phyloP scores from a whole-genome alignment of 768 basidiomycete species.

The Boletellus ananiceps region DNA sequence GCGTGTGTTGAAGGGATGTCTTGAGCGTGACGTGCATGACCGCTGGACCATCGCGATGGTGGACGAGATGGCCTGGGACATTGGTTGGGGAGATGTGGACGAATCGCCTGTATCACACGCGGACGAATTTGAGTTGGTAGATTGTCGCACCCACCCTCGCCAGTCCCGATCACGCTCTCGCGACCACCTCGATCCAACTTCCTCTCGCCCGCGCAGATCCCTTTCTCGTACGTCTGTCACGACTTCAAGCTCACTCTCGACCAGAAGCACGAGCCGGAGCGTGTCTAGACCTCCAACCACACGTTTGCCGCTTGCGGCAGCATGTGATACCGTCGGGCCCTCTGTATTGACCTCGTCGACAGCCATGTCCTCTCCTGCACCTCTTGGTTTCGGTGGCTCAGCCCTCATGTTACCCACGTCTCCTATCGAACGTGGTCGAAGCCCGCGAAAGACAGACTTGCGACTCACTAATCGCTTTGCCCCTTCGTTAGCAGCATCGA shows the following conservation, averaged over 20 bases:
- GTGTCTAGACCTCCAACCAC: conserved; percentile 35
- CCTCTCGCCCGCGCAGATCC: conserved; percentile 40
- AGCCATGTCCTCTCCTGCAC: conserved; percentile 16
- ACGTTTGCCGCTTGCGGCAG: conserved; percentile 22
- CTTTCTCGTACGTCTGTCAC: conserved; percentile 46
- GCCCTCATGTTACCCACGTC: conserved; percentile 18
- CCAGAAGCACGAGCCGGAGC: conserved; percentile 38
- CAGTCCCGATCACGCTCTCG: conserved; percentile 30
- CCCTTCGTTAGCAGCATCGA: conserved; percentile 24
- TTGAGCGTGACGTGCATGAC: conserved; percentile 54
- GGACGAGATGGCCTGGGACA: conserved; percentile 75
- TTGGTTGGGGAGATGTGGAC: conserved; percentile 59
- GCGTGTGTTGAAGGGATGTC: conserved; percentile 72
- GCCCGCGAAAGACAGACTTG: conserved; percentile 17
- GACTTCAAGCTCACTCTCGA: conserved; percentile 37
- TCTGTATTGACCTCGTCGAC: conserved; percentile 15
- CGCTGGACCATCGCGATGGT: conserved; percentile 84
- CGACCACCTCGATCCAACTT: conserved; percentile 13
- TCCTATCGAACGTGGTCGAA: conserved; percentile 28
- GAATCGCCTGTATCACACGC: conserved; percentile 22
- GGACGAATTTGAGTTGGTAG: conserved; percentile 27
- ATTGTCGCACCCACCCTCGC: conserved; percentile 14
- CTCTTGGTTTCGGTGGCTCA: conserved; percentile 27
- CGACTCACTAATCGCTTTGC: conserved; percentile 13
- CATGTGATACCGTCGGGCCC: conserved; percentile 24